Percentiles rank a stretch among this genome's conserved stretches.
Conservation (phyloP, 2,329 filamentous ascomycete genomes). For the Fusarium heterosporum region DNA sequence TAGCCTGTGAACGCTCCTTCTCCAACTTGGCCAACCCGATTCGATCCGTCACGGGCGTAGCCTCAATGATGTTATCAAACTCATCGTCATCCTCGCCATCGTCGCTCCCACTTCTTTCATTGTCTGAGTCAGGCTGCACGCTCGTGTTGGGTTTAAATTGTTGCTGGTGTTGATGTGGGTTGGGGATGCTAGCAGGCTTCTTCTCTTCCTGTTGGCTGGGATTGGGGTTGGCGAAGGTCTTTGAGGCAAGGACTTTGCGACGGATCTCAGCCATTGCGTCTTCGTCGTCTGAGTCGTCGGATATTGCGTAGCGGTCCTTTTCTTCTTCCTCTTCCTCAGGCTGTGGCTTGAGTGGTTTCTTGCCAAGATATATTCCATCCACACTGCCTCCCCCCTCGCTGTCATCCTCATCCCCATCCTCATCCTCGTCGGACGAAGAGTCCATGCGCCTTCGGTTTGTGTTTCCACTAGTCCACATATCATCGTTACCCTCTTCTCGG, state of each 20-base stretch:
- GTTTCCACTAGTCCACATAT: slow-evolving; percentile 93
- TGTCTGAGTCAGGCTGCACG: slow-evolving; percentile 78
- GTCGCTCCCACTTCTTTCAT: slow-evolving; percentile 54
- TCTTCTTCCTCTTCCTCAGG: slow-evolving; percentile 59
- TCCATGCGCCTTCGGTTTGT: slow-evolving; percentile 74
- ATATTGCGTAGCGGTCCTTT: slow-evolving; percentile 78
- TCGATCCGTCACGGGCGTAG: slow-evolving; percentile 87
- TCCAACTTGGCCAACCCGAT: slow-evolving; percentile 73
- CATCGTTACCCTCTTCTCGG: slow-evolving; percentile 74
- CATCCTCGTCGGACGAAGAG: slow-evolving; percentile 64
- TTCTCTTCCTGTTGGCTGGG: slow-evolving; percentile 59
- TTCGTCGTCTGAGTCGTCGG: slow-evolving; percentile 84
- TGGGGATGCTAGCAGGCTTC: slow-evolving; percentile 71
- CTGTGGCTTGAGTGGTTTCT: slow-evolving; percentile 55
- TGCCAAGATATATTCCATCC: slow-evolving; percentile 72
- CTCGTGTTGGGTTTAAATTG: slow-evolving; percentile 71
- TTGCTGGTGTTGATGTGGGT: slow-evolving; percentile 59
- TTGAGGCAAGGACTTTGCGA: slow-evolving; percentile 89
- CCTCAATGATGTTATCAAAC: slow-evolving; percentile 93
- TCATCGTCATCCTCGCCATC: slow-evolving; percentile 73
- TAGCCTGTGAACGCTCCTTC: slow-evolving; percentile 63
- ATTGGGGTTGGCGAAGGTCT: slow-evolving; percentile 74
- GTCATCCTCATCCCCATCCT: slow-evolving; percentile 60
- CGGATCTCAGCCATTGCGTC: slow-evolving; percentile 91
- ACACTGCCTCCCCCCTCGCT: slow-evolving; percentile 60